These are phyloP conservation scores for Copromyces sp. DNA, from an alignment of 495 filamentous ascomycete genomes.

Conservation along the genomic window DNA sequence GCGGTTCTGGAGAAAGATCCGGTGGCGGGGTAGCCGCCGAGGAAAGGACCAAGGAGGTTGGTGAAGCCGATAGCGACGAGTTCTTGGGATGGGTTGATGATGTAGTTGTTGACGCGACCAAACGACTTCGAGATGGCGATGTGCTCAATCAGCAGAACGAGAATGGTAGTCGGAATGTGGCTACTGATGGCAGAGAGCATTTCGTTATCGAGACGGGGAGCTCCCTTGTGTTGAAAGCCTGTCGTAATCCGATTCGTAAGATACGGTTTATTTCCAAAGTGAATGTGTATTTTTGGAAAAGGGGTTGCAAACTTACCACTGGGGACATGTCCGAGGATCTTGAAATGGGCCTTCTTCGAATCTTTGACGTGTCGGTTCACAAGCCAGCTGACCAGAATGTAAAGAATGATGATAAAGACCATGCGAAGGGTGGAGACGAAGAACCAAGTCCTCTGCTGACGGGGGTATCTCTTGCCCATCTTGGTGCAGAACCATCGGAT, in stretches of 20 bases:
- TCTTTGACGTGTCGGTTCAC: constrained; percentile 22
- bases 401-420: constrained; percentile 35
- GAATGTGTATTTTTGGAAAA: background rate
- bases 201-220: constrained; percentile 23
- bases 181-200: constrained; percentile 24
- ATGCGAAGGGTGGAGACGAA: constrained; percentile 36
- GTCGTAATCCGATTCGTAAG: background rate
- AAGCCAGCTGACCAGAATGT: constrained; percentile 32
- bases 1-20: constrained; percentile 43
- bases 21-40: constrained; percentile 43
- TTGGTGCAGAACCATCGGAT: constrained; percentile 35
- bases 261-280: background rate
- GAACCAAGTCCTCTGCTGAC: constrained; percentile 29
- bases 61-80: constrained; percentile 44
- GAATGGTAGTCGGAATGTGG: constrained; percentile 30
- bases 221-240: constrained; percentile 36
- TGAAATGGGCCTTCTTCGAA: constrained; percentile 25
- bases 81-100: constrained; percentile 45
- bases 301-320: constrained; percentile 23
- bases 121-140: constrained; percentile 47
- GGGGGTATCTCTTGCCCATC: constrained; percentile 32
- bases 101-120: constrained; percentile 44
- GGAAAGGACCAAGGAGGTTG: constrained; percentile 43
- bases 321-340: constrained; percentile 33
- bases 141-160: constrained; percentile 45